Percentiles rank a stretch among this genome's conserved stretches.
These are phyloP conservation scores for Diaporthe eres DNA, from an alignment of 2,329 filamentous ascomycete species.

Conservation along the genomic window DNA sequence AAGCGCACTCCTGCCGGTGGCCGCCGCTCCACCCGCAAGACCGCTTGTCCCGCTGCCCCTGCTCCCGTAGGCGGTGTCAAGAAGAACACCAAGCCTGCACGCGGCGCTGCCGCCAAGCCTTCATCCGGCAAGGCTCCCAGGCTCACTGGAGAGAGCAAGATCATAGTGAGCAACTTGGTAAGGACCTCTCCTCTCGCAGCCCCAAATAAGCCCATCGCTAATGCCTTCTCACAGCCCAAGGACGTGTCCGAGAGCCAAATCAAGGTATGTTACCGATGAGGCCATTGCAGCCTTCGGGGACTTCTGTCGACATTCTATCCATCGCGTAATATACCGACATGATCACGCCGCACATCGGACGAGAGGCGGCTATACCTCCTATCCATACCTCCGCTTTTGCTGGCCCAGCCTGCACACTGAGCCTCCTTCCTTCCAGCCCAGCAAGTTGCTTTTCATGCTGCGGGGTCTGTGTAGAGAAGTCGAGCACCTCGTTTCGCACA, in stretches of 20 bases:
- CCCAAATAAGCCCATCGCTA: slow-evolving; percentile 54
- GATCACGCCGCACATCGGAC: slow-evolving; percentile 45
- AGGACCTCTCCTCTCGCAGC: slow-evolving; percentile 54
- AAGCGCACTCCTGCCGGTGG: slow-evolving; percentile 72
- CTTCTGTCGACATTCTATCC: slow-evolving; percentile 75
- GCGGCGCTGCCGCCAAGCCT: slow-evolving; percentile 71
- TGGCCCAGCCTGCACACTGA: slow-evolving; percentile 45
- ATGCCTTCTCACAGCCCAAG: slow-evolving; percentile 77
- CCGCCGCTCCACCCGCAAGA: slow-evolving; percentile 65
- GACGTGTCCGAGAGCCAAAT: slow-evolving; percentile 98
- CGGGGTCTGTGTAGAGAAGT: slow-evolving; percentile 59
- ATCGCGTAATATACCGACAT: slow-evolving; percentile 49
- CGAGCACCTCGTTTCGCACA: slow-evolving; percentile 70
- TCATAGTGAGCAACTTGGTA: slow-evolving; percentile 99
- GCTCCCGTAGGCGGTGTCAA: slow-evolving; percentile 88
- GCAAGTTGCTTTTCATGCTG: slow-evolving; percentile 31
- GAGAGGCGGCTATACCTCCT: slow-evolving; percentile 40
- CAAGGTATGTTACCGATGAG: slow-evolving; percentile 99
- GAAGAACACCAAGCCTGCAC: slow-evolving; percentile 78
- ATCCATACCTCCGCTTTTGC: slow-evolving; percentile 37
- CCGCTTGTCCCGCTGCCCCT: slow-evolving; percentile 65
- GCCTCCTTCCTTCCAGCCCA: slow-evolving; percentile 59
- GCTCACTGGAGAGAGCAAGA: slow-evolving; percentile 85
- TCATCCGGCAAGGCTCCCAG: slow-evolving; percentile 75
- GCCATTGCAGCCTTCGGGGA: slow-evolving; percentile 75